A percentile compares a stretch with the other conserved stretches of the same genome.
Evolutionary conservation across 768 basidiomycete genomes (phyloP).

Genomic region (Boletus sensibilis): DNA sequence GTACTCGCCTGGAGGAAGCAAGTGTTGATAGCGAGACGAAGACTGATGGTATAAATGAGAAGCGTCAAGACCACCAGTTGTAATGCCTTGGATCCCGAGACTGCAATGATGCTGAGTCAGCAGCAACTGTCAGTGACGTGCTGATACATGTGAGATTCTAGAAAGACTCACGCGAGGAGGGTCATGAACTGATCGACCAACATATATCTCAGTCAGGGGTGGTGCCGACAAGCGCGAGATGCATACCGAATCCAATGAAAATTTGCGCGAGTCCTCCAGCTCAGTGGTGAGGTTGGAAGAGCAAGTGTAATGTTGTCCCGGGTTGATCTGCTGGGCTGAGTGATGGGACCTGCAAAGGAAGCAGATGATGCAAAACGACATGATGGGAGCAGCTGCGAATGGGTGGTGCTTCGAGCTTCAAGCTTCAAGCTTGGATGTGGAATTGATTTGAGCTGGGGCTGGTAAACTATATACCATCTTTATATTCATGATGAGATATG

Average conservation of each 20-base stretch:
- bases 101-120: slow-evolving; percentile 5
- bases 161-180: slow-evolving; percentile 18
- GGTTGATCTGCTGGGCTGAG: not conserved
- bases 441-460: too few species aligned
- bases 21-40: slow-evolving; percentile 11
- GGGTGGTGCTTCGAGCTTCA: too few species aligned
- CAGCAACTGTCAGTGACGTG: not conserved
- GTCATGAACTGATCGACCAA: slow-evolving; percentile 8
- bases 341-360: too few species aligned
- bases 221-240: not conserved
- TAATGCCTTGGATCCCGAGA: slow-evolving; percentile 11
- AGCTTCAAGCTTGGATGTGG: too few species aligned
- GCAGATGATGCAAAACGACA: too few species aligned
- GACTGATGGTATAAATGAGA: slow-evolving; percentile 26
- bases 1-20: slow-evolving; percentile 10
- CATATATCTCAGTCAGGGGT: not conserved
- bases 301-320: not conserved
- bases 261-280: slow-evolving; percentile 14
- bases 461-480: too few species aligned
- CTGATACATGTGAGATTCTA: not conserved
- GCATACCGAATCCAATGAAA: slow-evolving; percentile 16
- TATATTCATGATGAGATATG: too few species aligned
- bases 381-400: too few species aligned
- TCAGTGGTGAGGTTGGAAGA: slow-evolving; percentile 2
- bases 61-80: slow-evolving; percentile 10